Conservation (phyloP, 2,329 filamentous ascomycete genomes). For the Exophiala oligosperma region DNA sequence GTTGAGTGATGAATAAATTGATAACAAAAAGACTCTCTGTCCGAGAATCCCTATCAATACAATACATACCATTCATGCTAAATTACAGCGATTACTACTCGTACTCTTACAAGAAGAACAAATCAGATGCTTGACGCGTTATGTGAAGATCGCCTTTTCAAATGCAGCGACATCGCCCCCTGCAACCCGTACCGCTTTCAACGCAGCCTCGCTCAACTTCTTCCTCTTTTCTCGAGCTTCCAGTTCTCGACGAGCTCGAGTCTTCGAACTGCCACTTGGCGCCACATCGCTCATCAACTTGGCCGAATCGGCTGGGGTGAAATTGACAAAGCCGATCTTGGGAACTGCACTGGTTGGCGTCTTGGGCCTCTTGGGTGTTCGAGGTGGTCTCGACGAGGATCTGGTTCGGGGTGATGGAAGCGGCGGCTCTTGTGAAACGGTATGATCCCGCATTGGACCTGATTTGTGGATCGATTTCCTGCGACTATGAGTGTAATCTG, state of each 20-base stretch:
- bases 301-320: slow-evolving; percentile 74
- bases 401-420: slow-evolving; percentile 21
- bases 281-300: slow-evolving; percentile 87
- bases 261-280: slow-evolving; percentile 87
- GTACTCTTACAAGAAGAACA: background rate
- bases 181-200: slow-evolving; percentile 44
- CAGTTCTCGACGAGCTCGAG: slow-evolving; percentile 86
- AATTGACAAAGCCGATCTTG: slow-evolving; percentile 72
- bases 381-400: slow-evolving; percentile 24
- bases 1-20: too few species aligned
- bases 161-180: slow-evolving; percentile 47
- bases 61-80: too few species aligned
- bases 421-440: slow-evolving; percentile 33
- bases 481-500: slow-evolving; percentile 35
- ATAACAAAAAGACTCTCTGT: too few species aligned
- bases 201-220: slow-evolving; percentile 29
- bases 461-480: slow-evolving; percentile 43
- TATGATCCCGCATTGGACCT: slow-evolving; percentile 33
- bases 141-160: slow-evolving; percentile 27
- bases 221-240: slow-evolving; percentile 78
- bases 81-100: background rate
- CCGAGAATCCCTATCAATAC: too few species aligned
- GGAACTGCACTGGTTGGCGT: slow-evolving; percentile 30
- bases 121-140: background rate
- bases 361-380: slow-evolving; percentile 31